Percentiles rank a stretch among this genome's conserved stretches.
phyloP scores from a whole-genome alignment of 1,284 basidiomycete genomes.

The Pseudozyma flocculosa region DNA sequence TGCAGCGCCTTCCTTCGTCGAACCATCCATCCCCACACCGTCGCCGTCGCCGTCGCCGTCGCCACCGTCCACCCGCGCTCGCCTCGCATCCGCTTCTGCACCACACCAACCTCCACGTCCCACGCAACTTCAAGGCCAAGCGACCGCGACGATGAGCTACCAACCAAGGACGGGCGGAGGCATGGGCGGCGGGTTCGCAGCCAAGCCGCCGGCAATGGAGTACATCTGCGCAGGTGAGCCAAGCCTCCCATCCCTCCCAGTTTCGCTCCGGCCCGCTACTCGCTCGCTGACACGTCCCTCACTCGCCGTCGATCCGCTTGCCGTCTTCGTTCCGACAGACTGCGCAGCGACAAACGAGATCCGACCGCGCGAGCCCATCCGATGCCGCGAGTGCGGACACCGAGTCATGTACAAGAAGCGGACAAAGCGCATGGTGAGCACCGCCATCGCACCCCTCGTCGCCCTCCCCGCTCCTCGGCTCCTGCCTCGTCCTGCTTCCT shows the following conservation, averaged over 20 bases:
- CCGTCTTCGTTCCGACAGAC: slow-evolving; percentile 67
- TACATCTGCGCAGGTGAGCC: slow-evolving; percentile 85
- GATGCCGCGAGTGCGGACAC: slow-evolving; percentile 95
- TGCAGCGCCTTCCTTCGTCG: too few relatives aligned
- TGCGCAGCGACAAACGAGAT: slow-evolving; percentile 93
- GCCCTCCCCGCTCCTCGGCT: not conserved
- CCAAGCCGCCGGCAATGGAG: slow-evolving; percentile 58
- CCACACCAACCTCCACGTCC: too few relatives aligned
- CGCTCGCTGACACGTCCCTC: slow-evolving; percentile 5
- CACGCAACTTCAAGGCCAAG: too few relatives aligned
- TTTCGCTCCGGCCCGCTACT: too few relatives aligned
- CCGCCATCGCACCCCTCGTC: not conserved
- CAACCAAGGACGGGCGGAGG: not conserved
- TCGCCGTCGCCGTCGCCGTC: too few relatives aligned
- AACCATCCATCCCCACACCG: too few relatives aligned
- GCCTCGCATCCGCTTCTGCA: too few relatives aligned
- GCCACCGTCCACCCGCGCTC: too few relatives aligned
- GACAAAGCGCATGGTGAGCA: slow-evolving; percentile 82
- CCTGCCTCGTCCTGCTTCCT: not conserved
- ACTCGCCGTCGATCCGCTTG: slow-evolving; percentile 2
- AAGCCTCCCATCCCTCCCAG: too few relatives aligned
- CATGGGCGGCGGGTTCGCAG: not conserved
- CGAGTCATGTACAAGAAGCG: slow-evolving; percentile 99
- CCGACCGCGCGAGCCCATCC: slow-evolving; percentile 87
- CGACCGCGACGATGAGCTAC: slow-evolving; percentile 1